These are phyloP conservation scores for Tanacetum coccineum DNA, from an alignment of 129 eudicot species.

Conservation along the genomic window DNA sequence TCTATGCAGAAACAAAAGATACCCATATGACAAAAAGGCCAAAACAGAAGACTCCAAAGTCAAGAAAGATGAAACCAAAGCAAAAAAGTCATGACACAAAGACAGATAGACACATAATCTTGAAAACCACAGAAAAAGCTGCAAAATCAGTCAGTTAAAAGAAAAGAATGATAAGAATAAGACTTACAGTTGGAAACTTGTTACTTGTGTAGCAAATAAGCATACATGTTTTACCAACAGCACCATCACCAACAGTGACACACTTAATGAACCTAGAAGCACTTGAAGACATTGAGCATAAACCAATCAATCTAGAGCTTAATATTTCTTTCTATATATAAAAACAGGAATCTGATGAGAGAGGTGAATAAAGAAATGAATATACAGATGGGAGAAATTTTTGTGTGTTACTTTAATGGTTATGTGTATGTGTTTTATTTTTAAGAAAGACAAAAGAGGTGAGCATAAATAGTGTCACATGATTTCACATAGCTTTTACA, in stretches of 20 bases:
- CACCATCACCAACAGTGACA: slow-evolving; percentile 97
- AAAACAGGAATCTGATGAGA: slow-evolving; percentile 21
- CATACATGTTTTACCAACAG: slow-evolving; percentile 98
- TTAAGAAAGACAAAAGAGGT: slow-evolving; percentile 27
- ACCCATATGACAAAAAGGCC: slow-evolving; percentile 27
- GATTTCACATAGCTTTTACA: slow-evolving; percentile 28
- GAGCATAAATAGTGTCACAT: slow-evolving; percentile 37
- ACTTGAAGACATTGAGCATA: slow-evolving; percentile 65
- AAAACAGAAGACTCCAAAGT: slow-evolving; percentile 37
- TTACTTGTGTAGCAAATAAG: slow-evolving; percentile 91
- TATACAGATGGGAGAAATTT: slow-evolving; percentile 22
- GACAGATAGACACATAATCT: slow-evolving; percentile 26
- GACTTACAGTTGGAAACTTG: slow-evolving; percentile 90
- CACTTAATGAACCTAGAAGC: slow-evolving; percentile 90
- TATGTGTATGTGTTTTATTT: slow-evolving; percentile 19
- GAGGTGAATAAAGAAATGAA: slow-evolving; percentile 26
- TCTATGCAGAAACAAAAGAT: slow-evolving; percentile 21
- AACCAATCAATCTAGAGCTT: slow-evolving; percentile 28
- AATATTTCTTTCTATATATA: background rate
- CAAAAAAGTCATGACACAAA: slow-evolving; percentile 25
- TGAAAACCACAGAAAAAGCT: slow-evolving; percentile 24
- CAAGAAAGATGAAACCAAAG: slow-evolving; percentile 40
- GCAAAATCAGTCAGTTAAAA: slow-evolving; percentile 21
- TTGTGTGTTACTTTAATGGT: slow-evolving; percentile 30
- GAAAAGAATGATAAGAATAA: background rate